A percentile compares a stretch with the other conserved stretches of the same genome.
phyloP scores from a whole-genome alignment of 148 eudicot species.

The Pouteria glomerata region DNA sequence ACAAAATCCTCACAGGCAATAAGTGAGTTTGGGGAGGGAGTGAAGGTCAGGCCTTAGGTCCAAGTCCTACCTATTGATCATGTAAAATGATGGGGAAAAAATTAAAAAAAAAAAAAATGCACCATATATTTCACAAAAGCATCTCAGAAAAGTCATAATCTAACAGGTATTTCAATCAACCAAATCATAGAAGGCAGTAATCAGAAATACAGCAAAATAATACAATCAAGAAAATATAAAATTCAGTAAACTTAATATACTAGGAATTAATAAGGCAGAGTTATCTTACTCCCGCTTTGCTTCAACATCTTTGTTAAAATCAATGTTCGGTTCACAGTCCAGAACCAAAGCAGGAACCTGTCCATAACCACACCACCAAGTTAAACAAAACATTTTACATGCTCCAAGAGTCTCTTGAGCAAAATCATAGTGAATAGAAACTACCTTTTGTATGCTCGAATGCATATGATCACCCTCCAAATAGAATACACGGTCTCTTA shows the following conservation, averaged over 20 bases:
- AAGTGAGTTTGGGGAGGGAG: neutral
- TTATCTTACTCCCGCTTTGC: constrained; percentile 80
- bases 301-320: constrained; percentile 77
- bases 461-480: constrained; percentile 92
- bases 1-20: neutral
- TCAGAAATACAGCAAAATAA: neutral
- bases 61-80: neutral
- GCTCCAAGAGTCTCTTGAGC: neutral
- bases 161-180: neutral
- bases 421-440: neutral
- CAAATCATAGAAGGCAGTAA: neutral
- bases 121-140: neutral
- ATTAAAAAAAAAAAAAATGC: neutral
- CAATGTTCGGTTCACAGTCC: constrained; percentile 87
- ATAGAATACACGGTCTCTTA: constrained; percentile 74
- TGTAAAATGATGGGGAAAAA: neutral
- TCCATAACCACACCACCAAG: constrained; percentile 10
- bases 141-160: neutral
- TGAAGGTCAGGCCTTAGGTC: neutral
- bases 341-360: constrained; percentile 95
- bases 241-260: neutral
- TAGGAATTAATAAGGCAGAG: neutral
- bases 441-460: constrained; percentile 56
- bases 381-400: neutral
- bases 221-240: neutral